Evolutionary conservation across 164 flowering plant genomes (phyloP).

Genomic region (Buxus sempervirens): DNA sequence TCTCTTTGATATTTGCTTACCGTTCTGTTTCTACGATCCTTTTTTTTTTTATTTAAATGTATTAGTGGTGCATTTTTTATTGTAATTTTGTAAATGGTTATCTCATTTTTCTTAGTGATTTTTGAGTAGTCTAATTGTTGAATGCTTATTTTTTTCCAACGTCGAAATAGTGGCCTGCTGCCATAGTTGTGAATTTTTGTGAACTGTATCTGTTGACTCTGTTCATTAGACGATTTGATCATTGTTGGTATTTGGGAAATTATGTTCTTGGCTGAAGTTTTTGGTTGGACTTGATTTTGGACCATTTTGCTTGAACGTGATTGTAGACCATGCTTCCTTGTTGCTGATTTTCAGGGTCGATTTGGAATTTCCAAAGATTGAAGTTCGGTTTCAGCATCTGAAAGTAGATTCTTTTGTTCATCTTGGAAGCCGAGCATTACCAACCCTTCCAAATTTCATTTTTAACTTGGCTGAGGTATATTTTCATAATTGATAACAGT

Average conservation of each 20-base stretch:
- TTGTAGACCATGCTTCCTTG: background rate
- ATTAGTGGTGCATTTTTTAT: background rate
- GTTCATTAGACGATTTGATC: background rate
- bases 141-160: background rate
- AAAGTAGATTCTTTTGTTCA: slow-evolving; percentile 73
- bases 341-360: slow-evolving; percentile 55
- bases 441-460: slow-evolving; percentile 89
- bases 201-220: background rate
- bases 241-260: background rate
- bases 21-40: background rate
- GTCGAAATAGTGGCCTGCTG: background rate
- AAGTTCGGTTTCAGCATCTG: slow-evolving; percentile 77
- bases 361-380: slow-evolving; percentile 83
- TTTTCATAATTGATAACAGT: background rate
- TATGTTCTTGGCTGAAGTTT: background rate
- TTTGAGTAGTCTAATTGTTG: background rate
- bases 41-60: background rate
- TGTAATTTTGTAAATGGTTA: background rate
- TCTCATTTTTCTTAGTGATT: no score
- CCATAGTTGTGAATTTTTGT: background rate
- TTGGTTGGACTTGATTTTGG: background rate
- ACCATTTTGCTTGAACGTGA: background rate
- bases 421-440: slow-evolving; percentile 88
- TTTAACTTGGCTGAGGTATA: slow-evolving; percentile 81
- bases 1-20: background rate